These are phyloP conservation scores for Lichtheimia ramosa DNA, from an alignment of 371 early-diverging fungal genomes.

Conservation along the genomic window DNA sequence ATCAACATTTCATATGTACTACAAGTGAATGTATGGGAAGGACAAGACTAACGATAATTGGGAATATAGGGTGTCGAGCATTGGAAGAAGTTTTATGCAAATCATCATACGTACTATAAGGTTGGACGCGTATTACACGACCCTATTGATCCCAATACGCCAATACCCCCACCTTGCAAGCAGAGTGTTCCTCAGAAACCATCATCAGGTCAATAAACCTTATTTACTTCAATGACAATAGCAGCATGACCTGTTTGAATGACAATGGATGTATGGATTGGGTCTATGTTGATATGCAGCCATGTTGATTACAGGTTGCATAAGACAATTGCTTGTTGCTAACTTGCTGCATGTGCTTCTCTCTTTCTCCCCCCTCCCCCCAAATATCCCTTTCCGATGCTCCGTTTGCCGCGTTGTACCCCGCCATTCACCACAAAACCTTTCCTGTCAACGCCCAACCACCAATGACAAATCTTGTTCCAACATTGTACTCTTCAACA, in stretches of 20 bases:
- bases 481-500: too few relatives aligned
- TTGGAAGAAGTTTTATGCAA: constrained; percentile 89
- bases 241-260: not conserved
- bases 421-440: too few relatives aligned
- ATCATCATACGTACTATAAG: constrained; percentile 79
- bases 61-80: constrained; percentile 61
- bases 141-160: constrained; percentile 79
- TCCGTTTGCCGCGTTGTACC: too few relatives aligned
- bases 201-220: not conserved
- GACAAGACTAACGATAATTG: not conserved
- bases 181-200: constrained; percentile 38
- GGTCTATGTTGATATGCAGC: not conserved
- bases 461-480: too few relatives aligned
- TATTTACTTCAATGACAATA: not conserved
- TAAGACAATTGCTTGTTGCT: too few relatives aligned
- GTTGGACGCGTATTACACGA: constrained; percentile 83
- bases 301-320: too few relatives aligned
- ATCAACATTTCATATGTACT: too few relatives aligned
- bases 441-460: too few relatives aligned
- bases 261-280: not conserved
- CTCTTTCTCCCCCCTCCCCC: too few relatives aligned
- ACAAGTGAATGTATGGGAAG: too few relatives aligned
- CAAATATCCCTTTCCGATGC: too few relatives aligned
- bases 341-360: too few relatives aligned
- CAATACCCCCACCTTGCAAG: constrained; percentile 68